These are phyloP conservation scores for Paecilomyces variotii DNA, from an alignment of 2,329 filamentous ascomycete genomes.

Conservation along the genomic window DNA sequence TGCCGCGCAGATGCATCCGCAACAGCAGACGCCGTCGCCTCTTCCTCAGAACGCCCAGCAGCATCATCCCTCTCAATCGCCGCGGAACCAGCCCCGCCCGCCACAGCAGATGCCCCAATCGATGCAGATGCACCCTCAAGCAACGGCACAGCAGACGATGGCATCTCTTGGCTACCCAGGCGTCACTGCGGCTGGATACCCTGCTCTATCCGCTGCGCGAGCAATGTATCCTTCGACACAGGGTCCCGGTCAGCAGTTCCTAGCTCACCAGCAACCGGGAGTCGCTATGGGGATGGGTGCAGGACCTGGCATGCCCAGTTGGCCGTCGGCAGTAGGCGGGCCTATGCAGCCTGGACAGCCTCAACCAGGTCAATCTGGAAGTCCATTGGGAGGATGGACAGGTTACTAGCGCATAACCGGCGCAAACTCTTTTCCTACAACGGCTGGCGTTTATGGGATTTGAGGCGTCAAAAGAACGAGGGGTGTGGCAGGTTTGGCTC, in stretches of 20 bases:
- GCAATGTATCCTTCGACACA: constrained; percentile 32
- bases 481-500: not conserved
- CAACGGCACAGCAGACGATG: constrained; percentile 26
- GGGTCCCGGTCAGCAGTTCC: constrained; percentile 25
- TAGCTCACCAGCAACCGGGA: constrained; percentile 28
- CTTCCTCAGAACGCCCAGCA: constrained; percentile 25
- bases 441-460: not conserved
- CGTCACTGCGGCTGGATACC: constrained; percentile 23
- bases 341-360: constrained; percentile 31
- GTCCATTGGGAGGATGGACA: constrained; percentile 30
- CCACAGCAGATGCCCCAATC: constrained; percentile 30
- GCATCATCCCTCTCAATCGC: constrained; percentile 34
- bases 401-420: constrained; percentile 23
- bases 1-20: constrained; percentile 32
- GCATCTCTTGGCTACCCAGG: constrained; percentile 30
- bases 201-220: constrained; percentile 23
- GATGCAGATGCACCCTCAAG: constrained; percentile 28
- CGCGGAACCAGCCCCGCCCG: constrained; percentile 31
- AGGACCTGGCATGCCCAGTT: constrained; percentile 27
- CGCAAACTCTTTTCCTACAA: not conserved
- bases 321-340: constrained; percentile 26
- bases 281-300: constrained; percentile 29
- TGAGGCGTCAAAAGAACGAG: not conserved
- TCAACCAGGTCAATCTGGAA: constrained; percentile 30
- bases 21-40: constrained; percentile 32